These are phyloP conservation scores for Chytriomyces sp. DNA, from an alignment of 192 early-diverging fungal species.

Conservation along the genomic window DNA sequence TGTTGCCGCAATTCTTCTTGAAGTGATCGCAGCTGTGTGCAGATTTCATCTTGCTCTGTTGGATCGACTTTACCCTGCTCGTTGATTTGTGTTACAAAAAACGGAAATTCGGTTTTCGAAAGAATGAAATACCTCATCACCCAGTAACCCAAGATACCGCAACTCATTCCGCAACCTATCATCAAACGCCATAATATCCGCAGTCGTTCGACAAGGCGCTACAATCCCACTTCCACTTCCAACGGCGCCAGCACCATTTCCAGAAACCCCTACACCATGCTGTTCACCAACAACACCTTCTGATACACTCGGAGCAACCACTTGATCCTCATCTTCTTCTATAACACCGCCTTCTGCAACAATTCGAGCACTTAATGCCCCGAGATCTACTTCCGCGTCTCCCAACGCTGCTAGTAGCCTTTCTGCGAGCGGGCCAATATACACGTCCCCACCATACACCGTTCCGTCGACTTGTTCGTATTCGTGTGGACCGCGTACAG, in stretches of 20 bases:
- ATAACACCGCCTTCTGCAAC: conserved; percentile 38
- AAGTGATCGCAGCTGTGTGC: conserved; percentile 58
- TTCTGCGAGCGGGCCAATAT: conserved; percentile 78
- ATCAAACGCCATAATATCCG: conserved; percentile 73
- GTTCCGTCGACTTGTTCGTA: conserved; percentile 45
- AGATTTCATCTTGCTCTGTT: conserved; percentile 57
- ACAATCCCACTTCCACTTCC: not conserved
- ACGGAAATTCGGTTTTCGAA: too few species aligned
- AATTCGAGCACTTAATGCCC: conserved; percentile 6
- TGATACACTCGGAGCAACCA: not conserved
- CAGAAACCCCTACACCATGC: too few species aligned
- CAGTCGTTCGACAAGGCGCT: conserved; percentile 28
- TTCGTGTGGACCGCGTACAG: conserved; percentile 13
- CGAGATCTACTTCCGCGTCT: too few species aligned
- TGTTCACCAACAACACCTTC: conserved; percentile 41
- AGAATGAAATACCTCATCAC: conserved; percentile 64
- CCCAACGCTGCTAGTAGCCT: conserved; percentile 56
- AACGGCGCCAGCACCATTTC: conserved; percentile 20
- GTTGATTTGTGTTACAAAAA: too few species aligned
- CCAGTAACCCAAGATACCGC: conserved; percentile 79
- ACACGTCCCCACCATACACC: conserved; percentile 61
- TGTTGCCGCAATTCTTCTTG: conserved; percentile 78
- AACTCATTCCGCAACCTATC: conserved; percentile 84
- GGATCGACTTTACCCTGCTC: conserved; percentile 9
- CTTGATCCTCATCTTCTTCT: not conserved